These are phyloP conservation scores for Aurinia saxatilis DNA, from an alignment of 345 rosid genomes.

Conservation along the genomic window DNA sequence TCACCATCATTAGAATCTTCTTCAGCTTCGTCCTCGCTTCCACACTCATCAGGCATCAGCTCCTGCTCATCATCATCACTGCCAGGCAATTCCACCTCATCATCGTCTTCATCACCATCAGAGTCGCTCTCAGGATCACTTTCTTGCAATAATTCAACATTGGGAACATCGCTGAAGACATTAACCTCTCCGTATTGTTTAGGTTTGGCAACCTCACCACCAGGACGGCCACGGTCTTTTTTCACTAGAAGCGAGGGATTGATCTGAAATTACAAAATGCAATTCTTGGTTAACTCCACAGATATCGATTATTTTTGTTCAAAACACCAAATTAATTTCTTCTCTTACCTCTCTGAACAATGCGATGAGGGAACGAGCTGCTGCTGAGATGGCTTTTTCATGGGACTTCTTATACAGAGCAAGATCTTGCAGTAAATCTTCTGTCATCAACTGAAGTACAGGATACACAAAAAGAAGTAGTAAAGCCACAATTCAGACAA, in stretches of 20 bases:
- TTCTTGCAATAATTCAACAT: conserved; percentile 57
- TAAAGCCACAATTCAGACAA: background rate
- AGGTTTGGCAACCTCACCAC: conserved; percentile 64
- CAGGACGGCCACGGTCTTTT: conserved; percentile 92
- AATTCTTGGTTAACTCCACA: background rate
- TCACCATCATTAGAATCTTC: conserved; percentile 33
- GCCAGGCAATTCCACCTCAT: conserved; percentile 31
- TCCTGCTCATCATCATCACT: conserved; percentile 34
- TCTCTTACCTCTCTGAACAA: conserved; percentile 85
- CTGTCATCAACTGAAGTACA: conserved; percentile 77
- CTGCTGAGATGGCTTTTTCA: conserved; percentile 81
- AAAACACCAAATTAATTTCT: background rate
- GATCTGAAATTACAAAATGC: conserved; percentile 37
- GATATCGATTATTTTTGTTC: background rate
- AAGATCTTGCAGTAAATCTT: conserved; percentile 93
- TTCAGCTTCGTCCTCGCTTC: conserved; percentile 35
- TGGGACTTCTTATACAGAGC: conserved; percentile 79
- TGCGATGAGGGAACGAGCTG: conserved; percentile 79
- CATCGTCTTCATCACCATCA: conserved; percentile 29
- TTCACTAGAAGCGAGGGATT: conserved; percentile 86
- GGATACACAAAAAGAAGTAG: conserved; percentile 3
- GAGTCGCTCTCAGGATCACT: conserved; percentile 33
- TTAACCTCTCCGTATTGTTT: conserved; percentile 74
- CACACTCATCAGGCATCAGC: conserved; percentile 16
- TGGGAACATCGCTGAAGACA: conserved; percentile 61